Base-by-base conservation (phyloP, 192 early-diverging fungal species). In the Anaeromyces robustus region DNA sequence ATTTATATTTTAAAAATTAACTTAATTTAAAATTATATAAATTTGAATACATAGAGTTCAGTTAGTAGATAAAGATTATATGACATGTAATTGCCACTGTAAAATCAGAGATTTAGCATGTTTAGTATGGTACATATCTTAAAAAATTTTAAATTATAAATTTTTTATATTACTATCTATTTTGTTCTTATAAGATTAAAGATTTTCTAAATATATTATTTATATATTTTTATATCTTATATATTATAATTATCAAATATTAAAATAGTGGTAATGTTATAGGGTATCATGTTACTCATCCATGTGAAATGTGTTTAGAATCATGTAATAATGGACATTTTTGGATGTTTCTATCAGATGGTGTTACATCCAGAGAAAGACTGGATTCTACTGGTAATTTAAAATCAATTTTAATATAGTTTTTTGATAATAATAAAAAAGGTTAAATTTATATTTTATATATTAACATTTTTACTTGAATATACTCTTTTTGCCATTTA, bases 231-330 rank as follows among this genome's bases (percentile, higher is more conserved):
- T 77, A 78, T 22, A 30, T 30, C 17, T 80, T 32, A 59, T 77
- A 22, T 31, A n/a, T 30, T 31, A 80, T 32, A 29, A 29, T 39
- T 29, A 11, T 30, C 0, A 18, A 41, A 41, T 22, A 52, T 22
- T 22, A 29, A n/a, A 29, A 12, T 77, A 91, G 89, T 83, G 88
- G 88, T 18, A 91, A 91, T 78, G 86, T 91, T 6, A 85, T 94
- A 31, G 94, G 94, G 16, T 95, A 95, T 84, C 93, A 94, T 85
- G 93, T 94, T 28, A 91, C 92, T 6, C 90, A 90, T 81, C 94
- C 95, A 30, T 90, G 90, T 79, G 80, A 82, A n/a, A 78, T 81
- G 13, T 91, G 90, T 77, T 81, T 91, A 14, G 82, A 84, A n/a
- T 84, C 90, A 17, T 89, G 89, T 77, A 91, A 91, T 80, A 91